These are phyloP conservation scores for Fusarium buharicum DNA, from an alignment of 2,329 filamentous ascomycete species.

Conservation along the genomic window DNA sequence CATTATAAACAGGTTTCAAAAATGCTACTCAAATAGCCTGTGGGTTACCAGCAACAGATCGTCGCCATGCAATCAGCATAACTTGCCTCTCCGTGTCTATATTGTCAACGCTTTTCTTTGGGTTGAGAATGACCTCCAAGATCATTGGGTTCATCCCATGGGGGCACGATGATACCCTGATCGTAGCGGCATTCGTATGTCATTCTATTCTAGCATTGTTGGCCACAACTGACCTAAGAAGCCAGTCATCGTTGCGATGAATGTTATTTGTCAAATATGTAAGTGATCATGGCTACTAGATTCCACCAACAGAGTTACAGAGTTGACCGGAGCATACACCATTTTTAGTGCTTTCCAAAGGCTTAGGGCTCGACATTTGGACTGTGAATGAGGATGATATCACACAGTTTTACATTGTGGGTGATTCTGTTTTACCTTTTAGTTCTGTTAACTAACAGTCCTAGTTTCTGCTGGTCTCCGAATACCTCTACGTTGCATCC, in stretches of 20 bases:
- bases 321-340: background rate
- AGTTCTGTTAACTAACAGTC: background rate
- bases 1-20: background rate
- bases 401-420: background rate
- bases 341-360: background rate
- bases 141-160: background rate
- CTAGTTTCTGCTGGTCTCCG: background rate
- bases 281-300: accelerated
- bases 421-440: accelerated
- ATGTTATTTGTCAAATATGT: background rate
- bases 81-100: background rate
- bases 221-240: background rate
- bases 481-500: background rate
- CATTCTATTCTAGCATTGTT: accelerated
- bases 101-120: background rate
- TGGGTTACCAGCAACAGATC: background rate
- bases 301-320: too few relatives aligned
- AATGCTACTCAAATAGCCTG: background rate
- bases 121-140: conserved; percentile 1
- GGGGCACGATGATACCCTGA: conserved; percentile 7
- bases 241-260: background rate
- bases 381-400: background rate
- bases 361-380: background rate
- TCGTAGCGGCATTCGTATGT: background rate
- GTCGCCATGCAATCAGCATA: background rate